Conservation (phyloP, 2,329 filamentous ascomycete species). For the Ploettnerulaceae sp. region DNA sequence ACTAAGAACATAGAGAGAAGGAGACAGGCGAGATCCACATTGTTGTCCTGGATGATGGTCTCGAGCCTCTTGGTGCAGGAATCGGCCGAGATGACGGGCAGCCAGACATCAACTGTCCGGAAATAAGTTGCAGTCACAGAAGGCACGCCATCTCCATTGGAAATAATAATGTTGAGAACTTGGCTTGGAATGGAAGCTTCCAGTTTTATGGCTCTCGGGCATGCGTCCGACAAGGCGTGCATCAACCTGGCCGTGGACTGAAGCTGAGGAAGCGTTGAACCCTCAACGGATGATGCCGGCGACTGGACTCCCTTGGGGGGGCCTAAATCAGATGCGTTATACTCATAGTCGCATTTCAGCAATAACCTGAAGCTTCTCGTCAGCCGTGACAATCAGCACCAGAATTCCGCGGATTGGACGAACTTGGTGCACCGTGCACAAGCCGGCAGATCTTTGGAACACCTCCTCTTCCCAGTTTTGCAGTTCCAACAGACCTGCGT, state of each 20-base stretch:
- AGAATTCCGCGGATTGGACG: constrained; percentile 1
- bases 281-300: constrained; percentile 13
- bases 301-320: constrained; percentile 8
- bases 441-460: constrained; percentile 20
- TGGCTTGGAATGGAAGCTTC: constrained; percentile 15
- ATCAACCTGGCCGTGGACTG: constrained; percentile 15
- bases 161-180: constrained; percentile 16
- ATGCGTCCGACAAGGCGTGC: constrained; percentile 11
- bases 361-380: constrained; percentile 16
- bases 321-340: constrained; percentile 3
- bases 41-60: constrained; percentile 12
- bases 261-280: constrained; percentile 9
- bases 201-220: neutral
- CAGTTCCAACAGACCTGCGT: constrained; percentile 24
- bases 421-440: constrained; percentile 23
- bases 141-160: constrained; percentile 16
- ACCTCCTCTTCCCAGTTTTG: constrained; percentile 24
- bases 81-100: constrained; percentile 19
- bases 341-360: constrained; percentile 23
- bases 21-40: constrained; percentile 15
- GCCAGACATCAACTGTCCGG: constrained; percentile 23
- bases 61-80: constrained; percentile 15
- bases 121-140: constrained; percentile 19
- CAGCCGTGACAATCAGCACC: constrained; percentile 1
- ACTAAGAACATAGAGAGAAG: constrained; percentile 22